Conservation (phyloP, 2,329 filamentous ascomycete species). For the Westerdykella ornata region DNA sequence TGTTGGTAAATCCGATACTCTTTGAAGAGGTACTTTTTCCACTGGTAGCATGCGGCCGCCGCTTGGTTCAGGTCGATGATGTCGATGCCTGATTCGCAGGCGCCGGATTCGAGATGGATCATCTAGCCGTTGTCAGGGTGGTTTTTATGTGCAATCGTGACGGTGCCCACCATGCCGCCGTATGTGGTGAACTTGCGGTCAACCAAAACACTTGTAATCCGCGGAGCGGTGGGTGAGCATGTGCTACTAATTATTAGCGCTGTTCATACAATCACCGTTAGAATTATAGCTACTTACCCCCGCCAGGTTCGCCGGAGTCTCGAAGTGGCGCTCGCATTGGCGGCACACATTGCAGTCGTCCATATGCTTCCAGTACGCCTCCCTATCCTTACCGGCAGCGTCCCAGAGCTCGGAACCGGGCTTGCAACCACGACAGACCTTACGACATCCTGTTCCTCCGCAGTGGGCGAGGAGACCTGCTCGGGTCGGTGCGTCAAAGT, state of each 20-base stretch:
- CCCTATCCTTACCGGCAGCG: not conserved
- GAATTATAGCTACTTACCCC: not conserved
- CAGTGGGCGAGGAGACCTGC: not conserved
- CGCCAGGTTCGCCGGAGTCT: not conserved
- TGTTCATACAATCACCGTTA: too few species aligned
- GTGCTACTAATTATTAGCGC: not conserved
- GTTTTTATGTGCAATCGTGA: not conserved
- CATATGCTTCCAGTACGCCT: constrained; percentile 1
- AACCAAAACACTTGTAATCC: constrained; percentile 9
- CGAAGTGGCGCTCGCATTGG: constrained; percentile 3
- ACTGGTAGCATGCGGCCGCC: constrained; percentile 15
- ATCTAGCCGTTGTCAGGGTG: constrained; percentile 1
- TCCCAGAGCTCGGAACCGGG: not conserved
- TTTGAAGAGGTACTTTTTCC: constrained; percentile 12
- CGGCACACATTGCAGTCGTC: not conserved
- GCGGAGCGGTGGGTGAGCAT: not conserved
- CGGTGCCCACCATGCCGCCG: constrained; percentile 8
- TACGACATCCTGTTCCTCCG: constrained; percentile 1
- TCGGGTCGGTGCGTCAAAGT: not conserved
- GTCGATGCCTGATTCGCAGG: constrained; percentile 10
- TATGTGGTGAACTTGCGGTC: constrained; percentile 12
- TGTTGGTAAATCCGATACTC: constrained; percentile 14
- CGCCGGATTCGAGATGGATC: constrained; percentile 11
- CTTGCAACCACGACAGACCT: constrained; percentile 1
- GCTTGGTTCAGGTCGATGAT: constrained; percentile 10